Base-by-base conservation (phyloP, 768 basidiomycete species). In the Postia placenta region DNA sequence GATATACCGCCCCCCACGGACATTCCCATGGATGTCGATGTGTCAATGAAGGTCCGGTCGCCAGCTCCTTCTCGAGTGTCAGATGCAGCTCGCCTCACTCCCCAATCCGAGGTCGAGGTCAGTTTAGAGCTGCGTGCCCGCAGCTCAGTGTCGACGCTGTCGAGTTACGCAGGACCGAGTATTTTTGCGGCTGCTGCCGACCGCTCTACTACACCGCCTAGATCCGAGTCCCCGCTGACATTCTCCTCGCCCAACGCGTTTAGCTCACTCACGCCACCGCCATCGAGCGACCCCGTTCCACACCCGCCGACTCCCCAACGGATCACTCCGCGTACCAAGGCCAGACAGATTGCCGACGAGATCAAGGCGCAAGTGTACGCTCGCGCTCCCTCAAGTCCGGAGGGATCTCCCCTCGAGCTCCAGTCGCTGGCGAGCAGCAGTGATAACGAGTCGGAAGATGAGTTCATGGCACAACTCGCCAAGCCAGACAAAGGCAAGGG, bases 281-380 rank as follows among this genome's bases (percentile, higher is more conserved):
- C 52, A 14, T 54, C 61, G 45, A 50, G 51, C 14, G 56, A 56
- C 6, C 43, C 53, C 0, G 51, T 49, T 1, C 58, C 61, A 9
- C 52, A 60, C 11, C 67, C 66, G 5, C 50, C 60, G 25, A 67
- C 66, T 0, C 70, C 69, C 1, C 44, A 61, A 26, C 55, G 66
- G 2, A 53, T 71, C 5, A 63, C 69, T 45, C 42, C 58, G 0
- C 61, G 67, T 45, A 42, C 60, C 30, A 85, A 80, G 61, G 70
- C 85, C 2, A 74, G 74, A 14, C 68, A 72, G 56, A 69, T 86
- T 25, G 80, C 88, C 40, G 81, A 76, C 5, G 69, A 78, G 28
- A 85, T 87, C 52, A 85, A 75, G 65, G 80, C 76, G n/a, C 73
- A 69, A 52, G 83, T 58, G 15, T 48, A 69, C 42, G 79, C 77